Percentiles rank a stretch among this genome's conserved stretches.
Evolutionary conservation across 306 rosid species (phyloP).

Genomic region (Albizia julibrissin): DNA sequence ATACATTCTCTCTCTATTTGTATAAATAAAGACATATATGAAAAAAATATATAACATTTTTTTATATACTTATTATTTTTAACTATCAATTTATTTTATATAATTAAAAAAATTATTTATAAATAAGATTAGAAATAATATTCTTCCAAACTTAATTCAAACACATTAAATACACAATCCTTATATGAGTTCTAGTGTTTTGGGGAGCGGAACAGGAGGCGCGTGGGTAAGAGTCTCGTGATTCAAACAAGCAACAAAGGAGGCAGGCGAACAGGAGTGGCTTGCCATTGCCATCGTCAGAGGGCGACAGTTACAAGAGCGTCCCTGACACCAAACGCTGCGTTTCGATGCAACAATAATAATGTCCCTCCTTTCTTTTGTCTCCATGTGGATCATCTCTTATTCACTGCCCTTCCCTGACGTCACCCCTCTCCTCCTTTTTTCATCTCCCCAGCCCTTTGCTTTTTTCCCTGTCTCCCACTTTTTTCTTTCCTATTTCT

Average conservation of each 20-base stretch:
- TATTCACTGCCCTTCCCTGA: background rate
- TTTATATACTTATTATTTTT: too few relatives aligned
- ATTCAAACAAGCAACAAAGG: background rate
- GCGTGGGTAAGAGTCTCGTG: background rate
- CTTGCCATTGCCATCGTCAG: slow-evolving; percentile 7
- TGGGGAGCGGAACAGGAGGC: background rate
- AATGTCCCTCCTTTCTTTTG: background rate
- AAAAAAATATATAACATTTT: too few relatives aligned
- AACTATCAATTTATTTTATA: too few relatives aligned
- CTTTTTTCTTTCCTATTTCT: background rate
- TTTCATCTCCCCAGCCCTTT: background rate
- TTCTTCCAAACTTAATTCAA: too few relatives aligned
- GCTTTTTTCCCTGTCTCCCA: background rate
- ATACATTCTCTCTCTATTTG: too few relatives aligned
- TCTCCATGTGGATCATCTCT: background rate
- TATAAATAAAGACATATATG: too few relatives aligned
- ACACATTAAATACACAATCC: too few relatives aligned
- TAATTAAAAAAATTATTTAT: too few relatives aligned
- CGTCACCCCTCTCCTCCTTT: slow-evolving; percentile 12
- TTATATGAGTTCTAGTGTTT: too few relatives aligned
- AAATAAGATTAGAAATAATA: too few relatives aligned
- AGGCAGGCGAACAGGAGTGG: background rate
- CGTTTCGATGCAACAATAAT: background rate
- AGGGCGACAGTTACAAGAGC: slow-evolving; percentile 10
- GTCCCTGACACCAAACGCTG: slow-evolving; percentile 22